Conservation (phyloP, 805 yeast species). For the Metschnikowia vanudenii region DNA sequence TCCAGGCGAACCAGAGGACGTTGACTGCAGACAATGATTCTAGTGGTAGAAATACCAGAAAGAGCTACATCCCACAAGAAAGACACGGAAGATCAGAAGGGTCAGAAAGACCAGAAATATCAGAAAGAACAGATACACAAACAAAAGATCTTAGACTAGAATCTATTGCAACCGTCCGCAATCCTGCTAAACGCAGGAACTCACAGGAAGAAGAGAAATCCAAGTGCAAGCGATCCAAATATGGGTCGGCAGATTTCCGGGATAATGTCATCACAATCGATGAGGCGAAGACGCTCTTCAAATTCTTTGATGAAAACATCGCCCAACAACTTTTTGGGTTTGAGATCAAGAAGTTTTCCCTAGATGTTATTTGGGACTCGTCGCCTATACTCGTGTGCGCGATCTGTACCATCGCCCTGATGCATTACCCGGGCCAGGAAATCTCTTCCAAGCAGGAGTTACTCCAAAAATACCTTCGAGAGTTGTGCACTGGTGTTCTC, state of each 20-base stretch:
- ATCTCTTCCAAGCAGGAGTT: slow-evolving; percentile 29
- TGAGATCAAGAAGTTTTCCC: slow-evolving; percentile 49
- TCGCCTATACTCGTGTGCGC: slow-evolving; percentile 61
- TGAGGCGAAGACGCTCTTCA: slow-evolving; percentile 50
- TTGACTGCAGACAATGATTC: slow-evolving; percentile 8
- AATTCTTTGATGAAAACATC: slow-evolving; percentile 52
- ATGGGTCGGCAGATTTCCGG: slow-evolving; percentile 27
- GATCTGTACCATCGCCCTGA: slow-evolving; percentile 59
- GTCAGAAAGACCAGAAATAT: too few relatives aligned
- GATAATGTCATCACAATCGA: slow-evolving; percentile 33
- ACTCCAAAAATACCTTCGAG: slow-evolving; percentile 32
- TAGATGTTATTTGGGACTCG: slow-evolving; percentile 49
- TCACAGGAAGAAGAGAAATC: background rate
- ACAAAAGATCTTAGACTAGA: background rate
- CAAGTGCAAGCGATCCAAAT: slow-evolving; percentile 1
- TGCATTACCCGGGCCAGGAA: slow-evolving; percentile 49
- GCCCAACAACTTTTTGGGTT: slow-evolving; percentile 69
- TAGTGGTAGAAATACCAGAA: background rate
- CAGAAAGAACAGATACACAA: too few relatives aligned
- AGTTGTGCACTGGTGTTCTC: slow-evolving; percentile 34
- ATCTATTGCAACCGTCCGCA: background rate
- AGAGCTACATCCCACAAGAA: background rate
- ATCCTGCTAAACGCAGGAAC: background rate
- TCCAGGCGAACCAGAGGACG: slow-evolving; percentile 33
- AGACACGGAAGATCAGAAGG: background rate